These are phyloP conservation scores for Ganoderma resinaceum DNA, from an alignment of 1,284 basidiomycete genomes.

Conservation along the genomic window DNA sequence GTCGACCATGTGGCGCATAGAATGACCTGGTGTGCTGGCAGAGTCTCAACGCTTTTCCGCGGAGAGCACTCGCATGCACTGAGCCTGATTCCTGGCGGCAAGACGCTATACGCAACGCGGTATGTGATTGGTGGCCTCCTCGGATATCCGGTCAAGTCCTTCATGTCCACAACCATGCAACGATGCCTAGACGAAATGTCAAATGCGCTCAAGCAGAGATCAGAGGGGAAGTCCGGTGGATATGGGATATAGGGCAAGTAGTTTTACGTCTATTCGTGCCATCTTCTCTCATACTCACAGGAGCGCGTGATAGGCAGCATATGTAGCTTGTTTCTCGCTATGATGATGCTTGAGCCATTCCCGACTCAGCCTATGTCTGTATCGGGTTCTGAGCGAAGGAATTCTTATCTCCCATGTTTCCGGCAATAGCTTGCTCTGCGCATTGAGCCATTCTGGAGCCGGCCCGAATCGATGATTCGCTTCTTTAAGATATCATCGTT, in stretches of 20 bases:
- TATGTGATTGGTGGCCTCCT: slow-evolving; percentile 64
- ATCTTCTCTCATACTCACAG: not conserved
- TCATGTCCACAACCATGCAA: slow-evolving; percentile 51
- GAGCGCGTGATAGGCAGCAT: not conserved
- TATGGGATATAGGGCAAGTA: not conserved
- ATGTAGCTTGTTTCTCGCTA: not conserved
- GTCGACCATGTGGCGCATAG: slow-evolving; percentile 2
- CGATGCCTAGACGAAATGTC: slow-evolving; percentile 58
- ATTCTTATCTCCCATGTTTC: not conserved
- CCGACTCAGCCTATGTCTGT: not conserved
- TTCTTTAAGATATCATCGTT: not conserved
- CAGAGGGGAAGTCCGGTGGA: slow-evolving; percentile 43
- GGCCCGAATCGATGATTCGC: slow-evolving; percentile 4
- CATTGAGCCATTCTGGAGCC: not conserved
- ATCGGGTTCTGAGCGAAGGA: not conserved
- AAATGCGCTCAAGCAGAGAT: slow-evolving; percentile 58
- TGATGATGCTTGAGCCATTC: not conserved
- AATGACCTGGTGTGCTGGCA: slow-evolving; percentile 11
- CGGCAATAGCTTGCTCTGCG: not conserved
- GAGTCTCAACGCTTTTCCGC: slow-evolving; percentile 7
- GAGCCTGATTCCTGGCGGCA: not conserved
- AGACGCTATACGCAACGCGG: slow-evolving; percentile 56
- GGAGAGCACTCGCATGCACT: slow-evolving; percentile 8
- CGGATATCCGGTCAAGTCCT: slow-evolving; percentile 57
- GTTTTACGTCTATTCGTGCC: not conserved